Conservation (phyloP, 1,284 basidiomycete species). For the Leccinum idahoense region DNA sequence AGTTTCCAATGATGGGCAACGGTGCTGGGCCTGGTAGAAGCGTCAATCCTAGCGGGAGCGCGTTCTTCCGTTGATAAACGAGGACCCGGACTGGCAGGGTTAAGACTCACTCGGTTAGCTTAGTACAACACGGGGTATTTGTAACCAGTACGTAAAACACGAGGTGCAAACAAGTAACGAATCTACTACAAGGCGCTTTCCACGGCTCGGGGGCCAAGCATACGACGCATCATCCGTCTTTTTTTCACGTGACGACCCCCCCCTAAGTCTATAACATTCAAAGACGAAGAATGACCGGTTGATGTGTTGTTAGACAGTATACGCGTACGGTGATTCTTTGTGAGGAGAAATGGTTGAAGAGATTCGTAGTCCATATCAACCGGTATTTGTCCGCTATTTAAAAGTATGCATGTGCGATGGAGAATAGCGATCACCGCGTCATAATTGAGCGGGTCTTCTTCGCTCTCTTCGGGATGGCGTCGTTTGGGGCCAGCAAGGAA, state of each 20-base stretch:
- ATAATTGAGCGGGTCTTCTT: not conserved
- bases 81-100: not conserved
- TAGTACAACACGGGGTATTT: not conserved
- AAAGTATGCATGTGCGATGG: not conserved
- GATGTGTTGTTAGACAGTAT: not conserved
- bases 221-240: not conserved
- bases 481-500: not conserved
- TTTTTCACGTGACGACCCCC: not conserved
- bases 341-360: not conserved
- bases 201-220: not conserved
- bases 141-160: not conserved
- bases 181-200: not conserved
- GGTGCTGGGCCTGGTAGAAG: slow-evolving; percentile 7
- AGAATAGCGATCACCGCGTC: not conserved
- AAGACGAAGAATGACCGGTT: not conserved
- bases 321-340: not conserved
- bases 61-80: not conserved
- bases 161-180: not conserved
- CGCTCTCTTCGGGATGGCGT: not conserved
- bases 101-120: not conserved
- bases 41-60: not conserved
- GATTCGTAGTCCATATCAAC: not conserved
- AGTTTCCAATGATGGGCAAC: slow-evolving; percentile 8
- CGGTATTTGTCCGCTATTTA: not conserved
- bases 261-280: not conserved